Base-by-base conservation (phyloP, 768 basidiomycete species). In the Rickenella mellea region DNA sequence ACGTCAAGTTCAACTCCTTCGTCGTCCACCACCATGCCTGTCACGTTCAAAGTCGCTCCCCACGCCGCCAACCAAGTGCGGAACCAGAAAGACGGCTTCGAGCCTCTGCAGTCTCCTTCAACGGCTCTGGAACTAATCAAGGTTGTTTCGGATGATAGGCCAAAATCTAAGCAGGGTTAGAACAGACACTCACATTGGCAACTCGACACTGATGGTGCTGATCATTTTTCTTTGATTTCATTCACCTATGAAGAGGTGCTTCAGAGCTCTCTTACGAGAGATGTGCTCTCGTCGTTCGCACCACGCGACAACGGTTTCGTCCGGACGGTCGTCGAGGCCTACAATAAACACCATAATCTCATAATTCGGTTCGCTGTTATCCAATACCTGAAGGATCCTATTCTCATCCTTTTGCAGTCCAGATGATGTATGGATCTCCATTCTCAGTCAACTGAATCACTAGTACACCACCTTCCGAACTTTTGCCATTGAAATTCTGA, bases 341-440 rank as follows among this genome's bases (percentile, higher is more conserved):
- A 65, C 42, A 63, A 59, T 35, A 26, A 55, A 3, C 64, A 66
- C 41, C 64, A 60, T 29, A 50, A 60, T 1, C 58, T 74, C 27
- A 53, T 68, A 40, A 50, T 72, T 19, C 60, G 72, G 6, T 39
- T 12, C 11, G 20, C n/a, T 14, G 19, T 3, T n/a, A 14, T 14
- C 19, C 26, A 25, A 10, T n/a, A 1, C 14, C 24, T 40, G 15
- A n/a, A 25, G 6, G 14, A 2, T 30, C 10, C 15, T 4, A 9
- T 30, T 11, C 24, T 14, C 12, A n/a, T n/a, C n/a, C 21, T 15
- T 17, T 4, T 12, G 11, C 11, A 27, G 41, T 11, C 73, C 71
- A 6, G 73, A 74, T 40, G 72, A 74, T 49, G 60, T 74, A 27
- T 74, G 73, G 68, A 52, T 65, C 2, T 62, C 67, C 1, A 68